Percentiles rank a stretch among this genome's conserved stretches.
These are phyloP conservation scores for Mortierella sp. DNA, from an alignment of 371 early-diverging fungal genomes.

Conservation along the genomic window DNA sequence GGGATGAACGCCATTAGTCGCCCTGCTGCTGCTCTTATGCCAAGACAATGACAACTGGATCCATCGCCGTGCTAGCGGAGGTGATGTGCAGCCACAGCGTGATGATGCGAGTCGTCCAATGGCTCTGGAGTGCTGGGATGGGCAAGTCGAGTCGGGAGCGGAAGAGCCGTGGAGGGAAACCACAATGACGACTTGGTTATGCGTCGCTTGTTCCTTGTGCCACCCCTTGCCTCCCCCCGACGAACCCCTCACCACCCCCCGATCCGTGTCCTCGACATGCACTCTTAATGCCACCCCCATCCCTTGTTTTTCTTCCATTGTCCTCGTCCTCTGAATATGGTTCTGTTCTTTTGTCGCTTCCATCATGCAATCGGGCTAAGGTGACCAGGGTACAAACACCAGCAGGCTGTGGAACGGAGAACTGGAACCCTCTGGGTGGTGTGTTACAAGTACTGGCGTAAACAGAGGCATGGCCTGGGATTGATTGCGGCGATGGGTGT, in stretches of 20 bases:
- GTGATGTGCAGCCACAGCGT: too few species aligned
- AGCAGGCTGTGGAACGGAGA: not conserved
- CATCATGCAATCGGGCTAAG: slow-evolving; percentile 23
- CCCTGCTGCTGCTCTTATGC: too few species aligned
- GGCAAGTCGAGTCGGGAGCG: not conserved
- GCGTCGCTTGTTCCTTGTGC: not conserved
- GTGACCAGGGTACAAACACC: slow-evolving; percentile 1
- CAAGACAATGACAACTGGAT: too few species aligned
- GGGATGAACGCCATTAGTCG: too few species aligned
- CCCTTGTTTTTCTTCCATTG: not conserved
- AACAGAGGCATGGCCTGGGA: not conserved
- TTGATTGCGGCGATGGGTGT: too few species aligned
- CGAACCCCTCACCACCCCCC: slow-evolving; percentile 1
- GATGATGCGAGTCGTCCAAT: too few species aligned
- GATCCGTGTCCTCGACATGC: not conserved
- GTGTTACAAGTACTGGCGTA: not conserved
- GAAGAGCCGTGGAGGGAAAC: too few species aligned
- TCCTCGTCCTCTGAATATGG: not conserved
- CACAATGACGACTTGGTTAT: not conserved
- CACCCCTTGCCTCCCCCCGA: slow-evolving; percentile 1
- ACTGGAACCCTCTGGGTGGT: too few species aligned
- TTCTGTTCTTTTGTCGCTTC: slow-evolving; percentile 15
- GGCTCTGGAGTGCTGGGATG: not conserved
- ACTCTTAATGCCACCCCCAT: not conserved
- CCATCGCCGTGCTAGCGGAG: too few species aligned